Base-by-base conservation (phyloP, 2,329 filamentous ascomycete species). In the Colletotrichum tropicicola region DNA sequence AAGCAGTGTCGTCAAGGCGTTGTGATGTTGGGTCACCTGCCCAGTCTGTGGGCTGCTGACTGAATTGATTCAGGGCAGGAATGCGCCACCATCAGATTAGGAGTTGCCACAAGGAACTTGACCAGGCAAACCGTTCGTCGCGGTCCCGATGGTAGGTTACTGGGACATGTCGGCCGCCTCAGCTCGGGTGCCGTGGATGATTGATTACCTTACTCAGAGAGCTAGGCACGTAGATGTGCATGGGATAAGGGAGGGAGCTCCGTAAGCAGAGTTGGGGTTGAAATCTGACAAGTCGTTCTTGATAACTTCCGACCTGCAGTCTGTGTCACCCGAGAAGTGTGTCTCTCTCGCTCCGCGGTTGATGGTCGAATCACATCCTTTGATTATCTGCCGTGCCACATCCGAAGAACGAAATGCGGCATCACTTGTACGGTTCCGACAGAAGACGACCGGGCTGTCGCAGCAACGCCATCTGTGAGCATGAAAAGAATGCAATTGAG, bases 281-380 rank as follows among this genome's bases (percentile, higher is more conserved):
- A 57, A 23, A 48, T 48, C 54, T 57, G 54, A 57, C 43, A 48
- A 37, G 54, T 57, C 54, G 54, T 37, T 35, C 21, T 39, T 48
- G 28, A 48, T 39, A 57, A 57, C 41, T 41, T 27, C 52, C 52
- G 52, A 45, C 27, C 25, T 44, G 30, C 30, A 39, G 21, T 21
- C 39, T 28, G 54, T 57, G 54, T 57, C 32, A 48, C 54, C 43
- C 21, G 52, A 57, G 19, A 48, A 44, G 52, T 12, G 9, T 45
- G 52, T 35, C 39, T 44, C 13, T 44, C 39, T 21, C 37, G 21
- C n/a, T n/a, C 37, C 39, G 27, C 43, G 23, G 54, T 37, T 21
- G 32, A 27, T 30, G 17, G 54, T 13, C 43, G 54, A 48, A 57
- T 57, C 54, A 48, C 12, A 28, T 15, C 3, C 43, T 23, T 39